These are phyloP conservation scores for Boletellus dicymbophilus DNA, from an alignment of 1,284 basidiomycete species.

Conservation along the genomic window DNA sequence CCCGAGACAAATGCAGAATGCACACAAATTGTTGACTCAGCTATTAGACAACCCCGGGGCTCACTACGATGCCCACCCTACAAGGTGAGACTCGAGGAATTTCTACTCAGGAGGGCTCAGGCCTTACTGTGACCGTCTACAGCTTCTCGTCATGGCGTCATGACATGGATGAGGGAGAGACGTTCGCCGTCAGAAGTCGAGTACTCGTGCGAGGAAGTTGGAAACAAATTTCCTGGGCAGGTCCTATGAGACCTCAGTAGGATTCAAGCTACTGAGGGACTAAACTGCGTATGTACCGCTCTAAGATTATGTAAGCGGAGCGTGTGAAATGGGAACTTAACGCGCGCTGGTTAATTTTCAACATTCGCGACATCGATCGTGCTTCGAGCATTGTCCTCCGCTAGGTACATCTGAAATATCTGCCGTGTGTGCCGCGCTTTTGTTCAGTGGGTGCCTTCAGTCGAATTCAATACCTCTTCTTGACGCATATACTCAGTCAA, in stretches of 20 bases:
- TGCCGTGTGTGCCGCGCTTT: slow-evolving; percentile 7
- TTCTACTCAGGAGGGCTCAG: too few species aligned
- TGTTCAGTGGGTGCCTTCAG: slow-evolving; percentile 6
- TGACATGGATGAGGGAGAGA: slow-evolving; percentile 3
- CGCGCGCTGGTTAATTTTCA: too few species aligned
- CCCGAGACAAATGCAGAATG: slow-evolving; percentile 13
- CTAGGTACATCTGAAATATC: slow-evolving; percentile 1
- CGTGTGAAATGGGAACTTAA: too few species aligned
- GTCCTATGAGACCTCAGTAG: too few species aligned
- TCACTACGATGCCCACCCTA: slow-evolving; percentile 13
- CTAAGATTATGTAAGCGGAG: too few species aligned
- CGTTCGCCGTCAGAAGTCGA: too few species aligned
- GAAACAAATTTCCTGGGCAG: too few species aligned
- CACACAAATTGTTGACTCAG: slow-evolving; percentile 7
- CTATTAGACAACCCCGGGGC: slow-evolving; percentile 10
- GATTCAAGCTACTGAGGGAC: too few species aligned
- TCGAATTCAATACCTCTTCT: not conserved
- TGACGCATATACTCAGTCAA: not conserved
- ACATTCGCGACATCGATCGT: slow-evolving; percentile 8
- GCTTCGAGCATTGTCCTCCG: slow-evolving; percentile 5
- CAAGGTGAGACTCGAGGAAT: too few species aligned
- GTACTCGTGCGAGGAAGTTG: too few species aligned
- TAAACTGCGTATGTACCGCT: too few species aligned
- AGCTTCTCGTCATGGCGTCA: slow-evolving; percentile 17
- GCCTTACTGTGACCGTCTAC: too few species aligned